Percentiles rank a stretch among this genome's conserved stretches.
Conservation (phyloP, 257 asterid species). For the Solanum boliviense region DNA sequence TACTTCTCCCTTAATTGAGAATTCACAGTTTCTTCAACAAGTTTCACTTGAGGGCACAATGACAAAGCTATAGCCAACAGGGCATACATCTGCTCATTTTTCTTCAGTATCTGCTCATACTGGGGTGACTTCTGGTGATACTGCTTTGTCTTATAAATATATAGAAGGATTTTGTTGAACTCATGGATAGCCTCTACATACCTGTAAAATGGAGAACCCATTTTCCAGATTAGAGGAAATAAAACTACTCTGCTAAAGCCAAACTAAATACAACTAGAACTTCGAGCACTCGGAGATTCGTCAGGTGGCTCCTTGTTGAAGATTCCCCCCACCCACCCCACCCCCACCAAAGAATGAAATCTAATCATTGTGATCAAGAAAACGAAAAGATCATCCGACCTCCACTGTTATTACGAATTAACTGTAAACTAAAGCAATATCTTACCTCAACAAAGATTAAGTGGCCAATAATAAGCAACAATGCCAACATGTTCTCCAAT, state of each 20-base stretch:
- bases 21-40: conserved; percentile 83
- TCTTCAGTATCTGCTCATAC: conserved; percentile 90
- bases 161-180: conserved; percentile 73
- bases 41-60: conserved; percentile 83
- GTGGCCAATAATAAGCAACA: not conserved
- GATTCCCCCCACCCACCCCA: not conserved
- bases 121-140: conserved; percentile 93
- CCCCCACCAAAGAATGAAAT: not conserved
- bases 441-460: not conserved
- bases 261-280: not conserved
- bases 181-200: conserved; percentile 81
- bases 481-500: not conserved
- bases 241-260: not conserved
- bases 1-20: conserved; percentile 81
- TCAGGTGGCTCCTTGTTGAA: not conserved
- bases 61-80: conserved; percentile 78
- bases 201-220: conserved; percentile 16
- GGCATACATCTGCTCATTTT: conserved; percentile 99
- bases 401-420: not conserved
- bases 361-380: not conserved
- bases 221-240: not conserved
- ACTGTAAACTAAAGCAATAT: not conserved
- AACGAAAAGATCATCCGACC: not conserved
- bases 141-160: conserved; percentile 85
- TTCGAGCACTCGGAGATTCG: not conserved